phyloP scores from a whole-genome alignment of 2,329 filamentous ascomycete species.

The Ceratocystis eucalypticola region DNA sequence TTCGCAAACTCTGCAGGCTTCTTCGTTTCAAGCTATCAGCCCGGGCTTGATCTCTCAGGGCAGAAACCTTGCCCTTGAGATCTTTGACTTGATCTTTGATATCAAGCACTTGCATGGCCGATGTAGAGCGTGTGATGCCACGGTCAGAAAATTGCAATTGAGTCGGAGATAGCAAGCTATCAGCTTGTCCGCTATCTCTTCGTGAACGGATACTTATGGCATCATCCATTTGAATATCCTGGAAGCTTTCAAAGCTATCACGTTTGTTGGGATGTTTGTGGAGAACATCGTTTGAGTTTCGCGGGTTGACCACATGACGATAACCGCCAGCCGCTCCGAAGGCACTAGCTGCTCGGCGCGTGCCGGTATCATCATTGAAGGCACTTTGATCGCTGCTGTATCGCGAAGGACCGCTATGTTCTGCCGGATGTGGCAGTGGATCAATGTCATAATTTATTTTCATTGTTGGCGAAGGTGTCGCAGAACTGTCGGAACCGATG shows the following conservation, averaged over 20 bases:
- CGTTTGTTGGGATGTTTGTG: conserved; percentile 20
- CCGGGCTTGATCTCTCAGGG: conserved; percentile 60
- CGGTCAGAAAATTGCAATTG: conserved; percentile 32
- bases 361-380: conserved; percentile 23
- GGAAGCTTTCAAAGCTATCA: conserved; percentile 28
- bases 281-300: conserved; percentile 15
- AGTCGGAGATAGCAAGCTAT: conserved; percentile 32
- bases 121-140: conserved; percentile 50
- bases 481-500: conserved; percentile 33
- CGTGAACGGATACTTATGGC: conserved; percentile 20
- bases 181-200: conserved; percentile 8
- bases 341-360: conserved; percentile 50
- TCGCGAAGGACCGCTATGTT: conserved; percentile 37
- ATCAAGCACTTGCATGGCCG: conserved; percentile 57
- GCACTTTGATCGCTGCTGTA: conserved; percentile 44
- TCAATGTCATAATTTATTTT: conserved; percentile 25
- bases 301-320: conserved; percentile 29
- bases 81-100: conserved; percentile 77
- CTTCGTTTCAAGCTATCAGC: conserved; percentile 66
- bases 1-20: conserved; percentile 62
- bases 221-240: conserved; percentile 44
- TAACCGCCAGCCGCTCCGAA: conserved; percentile 46
- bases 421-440: conserved; percentile 22
- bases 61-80: conserved; percentile 73
- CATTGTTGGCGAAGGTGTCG: conserved; percentile 38